Evolutionary conservation across 768 basidiomycete genomes (phyloP).

Genomic region (Macrolepiota albuminosa): DNA sequence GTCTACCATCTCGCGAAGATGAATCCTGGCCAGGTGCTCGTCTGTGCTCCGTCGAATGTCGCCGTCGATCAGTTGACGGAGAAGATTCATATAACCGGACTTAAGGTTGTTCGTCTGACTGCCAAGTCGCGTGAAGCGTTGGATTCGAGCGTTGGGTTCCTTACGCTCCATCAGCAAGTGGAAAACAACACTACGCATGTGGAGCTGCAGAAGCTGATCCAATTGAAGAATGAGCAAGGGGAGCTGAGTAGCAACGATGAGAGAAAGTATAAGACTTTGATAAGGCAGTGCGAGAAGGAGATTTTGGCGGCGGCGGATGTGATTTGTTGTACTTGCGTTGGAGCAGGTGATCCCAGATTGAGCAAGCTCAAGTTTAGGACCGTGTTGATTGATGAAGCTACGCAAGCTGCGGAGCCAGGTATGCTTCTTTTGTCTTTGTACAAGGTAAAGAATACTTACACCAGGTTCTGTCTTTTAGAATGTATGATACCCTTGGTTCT

Average conservation of each 20-base stretch:
- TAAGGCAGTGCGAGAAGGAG: constrained; percentile 95
- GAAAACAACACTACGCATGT: constrained; percentile 94
- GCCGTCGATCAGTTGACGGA: constrained; percentile 99
- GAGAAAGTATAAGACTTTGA: constrained; percentile 94
- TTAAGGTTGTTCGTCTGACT: constrained; percentile 96
- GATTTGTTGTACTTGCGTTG: constrained; percentile 98
- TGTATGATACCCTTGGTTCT: constrained; percentile 99
- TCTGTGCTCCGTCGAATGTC: constrained; percentile 98
- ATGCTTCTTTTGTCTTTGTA: constrained; percentile 19
- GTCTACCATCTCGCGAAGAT: constrained; percentile 99
- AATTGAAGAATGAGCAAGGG: constrained; percentile 96
- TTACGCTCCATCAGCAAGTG: constrained; percentile 96
- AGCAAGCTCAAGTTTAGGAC: constrained; percentile 98
- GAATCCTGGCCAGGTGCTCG: constrained; percentile 99
- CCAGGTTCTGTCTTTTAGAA: constrained; percentile 44
- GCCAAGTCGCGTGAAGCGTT: constrained; percentile 98
- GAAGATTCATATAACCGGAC: constrained; percentile 97
- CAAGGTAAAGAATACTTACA: constrained; percentile 6
- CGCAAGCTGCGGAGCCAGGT: constrained; percentile 97
- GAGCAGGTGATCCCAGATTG: constrained; percentile 93
- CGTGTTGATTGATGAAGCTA: constrained; percentile 97
- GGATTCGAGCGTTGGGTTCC: constrained; percentile 90
- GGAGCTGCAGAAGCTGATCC: constrained; percentile 96
- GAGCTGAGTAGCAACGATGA: constrained; percentile 96
- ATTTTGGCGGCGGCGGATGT: constrained; percentile 94